A percentile compares a stretch with the other conserved stretches of the same genome.
phyloP scores from a whole-genome alignment of 2,329 filamentous ascomycete species.

The Alternaria hordeiaustralica region DNA sequence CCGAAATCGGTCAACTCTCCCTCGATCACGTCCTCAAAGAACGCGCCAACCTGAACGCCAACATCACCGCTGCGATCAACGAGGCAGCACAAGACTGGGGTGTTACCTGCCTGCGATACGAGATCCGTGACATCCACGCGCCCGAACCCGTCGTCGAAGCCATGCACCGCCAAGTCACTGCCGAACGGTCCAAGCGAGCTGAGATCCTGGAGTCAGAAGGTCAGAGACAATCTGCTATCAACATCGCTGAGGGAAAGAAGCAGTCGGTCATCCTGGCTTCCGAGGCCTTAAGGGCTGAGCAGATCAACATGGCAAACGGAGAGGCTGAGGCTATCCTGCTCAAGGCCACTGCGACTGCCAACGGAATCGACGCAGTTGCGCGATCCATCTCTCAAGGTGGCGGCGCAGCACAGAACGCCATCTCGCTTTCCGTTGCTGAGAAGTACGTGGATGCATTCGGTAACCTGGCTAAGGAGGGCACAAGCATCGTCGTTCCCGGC shows the following conservation, averaged over 20 bases:
- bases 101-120: conserved; percentile 93
- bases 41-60: conserved; percentile 92
- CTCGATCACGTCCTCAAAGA: conserved; percentile 98
- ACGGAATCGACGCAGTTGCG: conserved; percentile 86
- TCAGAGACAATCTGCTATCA: conserved; percentile 96
- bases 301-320: conserved; percentile 91
- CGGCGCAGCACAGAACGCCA: conserved; percentile 77
- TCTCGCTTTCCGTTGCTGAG: conserved; percentile 89
- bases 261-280: conserved; percentile 96
- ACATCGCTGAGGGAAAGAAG: conserved; percentile 97
- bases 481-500: conserved; percentile 91
- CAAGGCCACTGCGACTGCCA: conserved; percentile 83
- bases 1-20: conserved; percentile 93
- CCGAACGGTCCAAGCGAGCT: conserved; percentile 94
- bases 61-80: conserved; percentile 99
- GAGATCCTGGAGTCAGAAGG: conserved; percentile 98
- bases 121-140: conserved; percentile 97
- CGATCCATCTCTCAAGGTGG: conserved; percentile 75
- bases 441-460: conserved; percentile 97
- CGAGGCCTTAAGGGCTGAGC: conserved; percentile 85
- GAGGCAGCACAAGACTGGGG: conserved; percentile 97
- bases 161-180: conserved; percentile 98
- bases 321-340: conserved; percentile 92
- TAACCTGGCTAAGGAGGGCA: conserved; percentile 92
- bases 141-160: conserved; percentile 91